These are phyloP conservation scores for Bryum argenteum DNA, from an alignment of 225 moss, liverwort and hornwort species.

Conservation along the genomic window DNA sequence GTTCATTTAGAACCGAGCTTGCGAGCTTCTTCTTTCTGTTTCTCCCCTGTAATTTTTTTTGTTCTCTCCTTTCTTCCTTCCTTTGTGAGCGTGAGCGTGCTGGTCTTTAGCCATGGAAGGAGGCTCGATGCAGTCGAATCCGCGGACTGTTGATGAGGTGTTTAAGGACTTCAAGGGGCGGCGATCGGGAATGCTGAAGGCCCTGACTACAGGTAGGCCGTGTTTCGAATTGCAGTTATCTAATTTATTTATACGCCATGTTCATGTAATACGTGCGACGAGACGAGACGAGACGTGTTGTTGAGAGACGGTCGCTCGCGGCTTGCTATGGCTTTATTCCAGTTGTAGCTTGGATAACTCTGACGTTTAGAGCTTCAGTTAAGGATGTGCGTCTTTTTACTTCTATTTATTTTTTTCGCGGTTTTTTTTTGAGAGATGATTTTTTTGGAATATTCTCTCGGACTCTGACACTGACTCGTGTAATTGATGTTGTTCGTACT, in stretches of 20 bases:
- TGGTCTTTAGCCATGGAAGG: constrained; percentile 54
- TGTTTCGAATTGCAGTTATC: constrained; percentile 37
- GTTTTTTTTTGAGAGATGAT: neutral
- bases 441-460: neutral
- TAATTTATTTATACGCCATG: neutral
- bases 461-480: neutral
- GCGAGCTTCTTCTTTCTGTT: too few species aligned
- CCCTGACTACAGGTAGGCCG: constrained; percentile 58
- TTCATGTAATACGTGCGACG: constrained; percentile 10
- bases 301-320: constrained; percentile 8
- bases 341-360: constrained; percentile 16
- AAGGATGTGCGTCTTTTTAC: neutral
- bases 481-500: constrained; percentile 5
- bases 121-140: constrained; percentile 66
- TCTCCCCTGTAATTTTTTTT: neutral
- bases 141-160: constrained; percentile 68
- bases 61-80: neutral
- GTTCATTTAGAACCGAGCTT: too few species aligned
- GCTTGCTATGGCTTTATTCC: constrained; percentile 23
- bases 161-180: constrained; percentile 75
- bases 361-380: neutral
- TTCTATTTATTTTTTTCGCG: neutral
- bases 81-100: neutral
- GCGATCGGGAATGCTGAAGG: constrained; percentile 76
- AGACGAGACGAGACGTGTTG: constrained; percentile 12